These are phyloP conservation scores for Carpinus fangiana DNA, from an alignment of 306 rosid species.

Conservation along the genomic window DNA sequence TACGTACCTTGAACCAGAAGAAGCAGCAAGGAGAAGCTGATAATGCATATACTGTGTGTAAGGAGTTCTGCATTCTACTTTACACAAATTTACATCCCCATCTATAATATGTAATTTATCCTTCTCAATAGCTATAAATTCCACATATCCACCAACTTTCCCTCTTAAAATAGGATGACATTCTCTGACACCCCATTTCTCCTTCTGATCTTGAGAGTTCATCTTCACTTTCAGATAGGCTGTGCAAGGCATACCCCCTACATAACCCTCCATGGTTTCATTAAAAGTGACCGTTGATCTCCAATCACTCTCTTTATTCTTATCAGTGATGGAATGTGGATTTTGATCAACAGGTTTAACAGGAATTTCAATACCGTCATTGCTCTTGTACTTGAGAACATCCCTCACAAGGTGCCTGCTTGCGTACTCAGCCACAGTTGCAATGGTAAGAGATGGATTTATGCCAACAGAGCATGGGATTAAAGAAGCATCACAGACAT, in stretches of 20 bases:
- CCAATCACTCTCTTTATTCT: background rate
- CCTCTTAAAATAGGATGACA: conserved; percentile 32
- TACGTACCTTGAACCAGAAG: conserved; percentile 34
- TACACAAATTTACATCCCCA: conserved; percentile 32
- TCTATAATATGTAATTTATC: conserved; percentile 28
- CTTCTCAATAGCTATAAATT: conserved; percentile 35
- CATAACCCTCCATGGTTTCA: conserved; percentile 36
- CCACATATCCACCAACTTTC: conserved; percentile 38
- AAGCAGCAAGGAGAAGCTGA: conserved; percentile 37
- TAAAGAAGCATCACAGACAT: conserved; percentile 40
- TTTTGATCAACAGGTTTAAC: background rate
- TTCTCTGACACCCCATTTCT: conserved; percentile 1
- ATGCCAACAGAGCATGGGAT: conserved; percentile 41
- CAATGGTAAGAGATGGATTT: conserved; percentile 38
- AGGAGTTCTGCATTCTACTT: conserved; percentile 32
- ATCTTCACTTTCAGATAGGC: conserved; percentile 31
- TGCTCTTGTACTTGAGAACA: conserved; percentile 25
- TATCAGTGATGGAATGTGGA: conserved; percentile 11
- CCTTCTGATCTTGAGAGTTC: conserved; percentile 21
- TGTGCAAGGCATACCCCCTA: conserved; percentile 39
- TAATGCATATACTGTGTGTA: conserved; percentile 43
- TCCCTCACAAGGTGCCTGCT: conserved; percentile 34
- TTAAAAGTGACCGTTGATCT: conserved; percentile 17
- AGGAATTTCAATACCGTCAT: conserved; percentile 2
- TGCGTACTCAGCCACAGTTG: conserved; percentile 34